Evolutionary conservation across 2,329 filamentous ascomycete genomes (phyloP), one percentile per base, ranked within the genome.

Genomic region (Pseudogymnoascus sp.): DNA sequence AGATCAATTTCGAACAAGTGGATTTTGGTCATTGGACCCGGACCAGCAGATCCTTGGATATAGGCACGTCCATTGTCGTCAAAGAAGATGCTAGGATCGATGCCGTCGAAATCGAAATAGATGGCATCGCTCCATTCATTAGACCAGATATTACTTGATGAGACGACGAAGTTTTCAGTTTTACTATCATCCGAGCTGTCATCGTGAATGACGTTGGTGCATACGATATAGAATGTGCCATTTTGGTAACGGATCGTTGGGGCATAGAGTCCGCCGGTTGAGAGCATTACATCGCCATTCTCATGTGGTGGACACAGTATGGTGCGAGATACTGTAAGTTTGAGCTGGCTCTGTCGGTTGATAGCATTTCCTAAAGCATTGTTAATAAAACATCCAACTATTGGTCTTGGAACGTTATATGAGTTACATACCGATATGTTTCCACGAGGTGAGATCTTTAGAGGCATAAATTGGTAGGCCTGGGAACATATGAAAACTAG

Each of bases 401-500:
- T 17, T 41, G 10, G 10, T 41, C 8, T 21, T 41, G 7, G 7
- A 41, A 38, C 13, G 21, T 21, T n/a, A n/a, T 39, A 39, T 15
- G 15, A 17, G 8, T 21, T 41, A 41, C 38, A 10, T 1, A 41
- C 38, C 38, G 15, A 41, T 21, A 41, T 41, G 38, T 41, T 41
- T 41, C 38, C 38, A 41, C 9, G 38, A 41, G 38, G 38, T 38
- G 35, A 76, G 67, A 59, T 76, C 71, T 33, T 70, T 70, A 5
- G 73, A 75, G 25, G 70, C 70, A 61, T 72, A 73, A 44, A 72
- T 71, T 59, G 81, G 79, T 0, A 77, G 73, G 31, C 84, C 82
- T 0, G 84, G 77, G 66, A 85, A 85, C 9, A 84, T 79, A 68
- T 85, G 84, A 66, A 85, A 84, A 7, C 82, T 80, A 2, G 84